phyloP scores from a whole-genome alignment of 139 green algal species.

The Pycnococcus provasolii region DNA sequence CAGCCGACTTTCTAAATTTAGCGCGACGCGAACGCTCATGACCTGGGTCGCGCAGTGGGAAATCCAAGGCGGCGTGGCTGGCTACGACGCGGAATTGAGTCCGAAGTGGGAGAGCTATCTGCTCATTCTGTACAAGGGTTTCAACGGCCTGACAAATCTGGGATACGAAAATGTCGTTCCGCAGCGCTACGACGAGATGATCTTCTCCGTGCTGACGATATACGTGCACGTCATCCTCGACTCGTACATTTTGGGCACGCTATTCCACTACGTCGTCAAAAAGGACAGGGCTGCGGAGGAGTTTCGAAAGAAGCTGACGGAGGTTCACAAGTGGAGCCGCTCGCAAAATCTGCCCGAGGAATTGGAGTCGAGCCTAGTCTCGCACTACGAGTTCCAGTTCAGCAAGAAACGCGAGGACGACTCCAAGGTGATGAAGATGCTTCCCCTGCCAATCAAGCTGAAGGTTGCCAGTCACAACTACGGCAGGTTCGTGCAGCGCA shows the following conservation, averaged over 20 bases:
- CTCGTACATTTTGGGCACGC: slow-evolving; percentile 34
- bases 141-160: slow-evolving; percentile 31
- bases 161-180: slow-evolving; percentile 31
- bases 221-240: slow-evolving; percentile 27
- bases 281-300: slow-evolving; percentile 32
- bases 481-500: slow-evolving; percentile 23
- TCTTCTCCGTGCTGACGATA: slow-evolving; percentile 24
- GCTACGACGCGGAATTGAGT: background rate
- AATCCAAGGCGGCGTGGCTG: background rate
- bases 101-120: slow-evolving; percentile 4
- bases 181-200: slow-evolving; percentile 25
- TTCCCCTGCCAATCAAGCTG: slow-evolving; percentile 27
- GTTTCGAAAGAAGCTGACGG: slow-evolving; percentile 17
- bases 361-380: slow-evolving; percentile 18
- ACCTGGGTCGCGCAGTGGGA: slow-evolving; percentile 23
- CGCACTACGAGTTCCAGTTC: slow-evolving; percentile 35
- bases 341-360: slow-evolving; percentile 19
- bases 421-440: slow-evolving; percentile 12
- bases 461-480: slow-evolving; percentile 28
- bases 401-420: slow-evolving; percentile 28
- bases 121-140: slow-evolving; percentile 25
- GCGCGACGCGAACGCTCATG: background rate
- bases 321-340: slow-evolving; percentile 22
- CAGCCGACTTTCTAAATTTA: background rate
- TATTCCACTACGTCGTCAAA: slow-evolving; percentile 38